Base-by-base conservation (phyloP, 1,284 basidiomycete genomes). In the Cerrena zonata region DNA sequence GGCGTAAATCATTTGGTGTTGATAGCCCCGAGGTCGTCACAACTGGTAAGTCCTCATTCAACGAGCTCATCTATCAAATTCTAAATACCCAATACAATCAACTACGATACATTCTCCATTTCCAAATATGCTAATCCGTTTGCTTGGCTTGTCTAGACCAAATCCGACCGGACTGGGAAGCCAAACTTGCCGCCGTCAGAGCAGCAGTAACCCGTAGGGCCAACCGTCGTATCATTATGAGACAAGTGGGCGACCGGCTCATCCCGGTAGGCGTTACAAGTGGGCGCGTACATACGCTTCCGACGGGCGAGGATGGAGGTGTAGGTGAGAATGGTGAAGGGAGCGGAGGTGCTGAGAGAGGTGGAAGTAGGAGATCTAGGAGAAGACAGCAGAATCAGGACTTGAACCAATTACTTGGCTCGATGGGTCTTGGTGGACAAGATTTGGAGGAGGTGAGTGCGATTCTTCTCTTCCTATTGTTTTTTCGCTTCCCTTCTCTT, bases 181-280 rank as follows among this genome's bases (percentile, higher is more conserved):
- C 83, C 30, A 95, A 97, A 69, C 72, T 95, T 38, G 90, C 93
- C 54, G 84, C 89, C 46, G 87, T 96, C 50, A 84, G 89, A 56
- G 89, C 93, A 50, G 84, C 90, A 44, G 92, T 93, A 36, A 81
- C 89, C 36, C 80, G 94, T 54, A 81, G 93, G 44, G 95, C 96
- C 15, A 95, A 96, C 63, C 79, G 95, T 58, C 80, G 96, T 34
- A 96, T 99, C 64, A 90, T 99, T 50, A 98, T 99, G 93, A 86
- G 96, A 42, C 94, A 98, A 67, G 93, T 98, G 21, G 96, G 96
- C 42, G 96, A 98, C 67, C 82, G 94, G 15, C 84, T 99, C 42
- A 91, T 99, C 49, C 95, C 95, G 21, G 90, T 99, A 30, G 95
- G 95, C 23, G 91, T 97, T 54, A 95, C 93, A 39, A 88, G 85